Conservation (phyloP, 2,329 filamentous ascomycete species). For the Epichloe festucae region DNA sequence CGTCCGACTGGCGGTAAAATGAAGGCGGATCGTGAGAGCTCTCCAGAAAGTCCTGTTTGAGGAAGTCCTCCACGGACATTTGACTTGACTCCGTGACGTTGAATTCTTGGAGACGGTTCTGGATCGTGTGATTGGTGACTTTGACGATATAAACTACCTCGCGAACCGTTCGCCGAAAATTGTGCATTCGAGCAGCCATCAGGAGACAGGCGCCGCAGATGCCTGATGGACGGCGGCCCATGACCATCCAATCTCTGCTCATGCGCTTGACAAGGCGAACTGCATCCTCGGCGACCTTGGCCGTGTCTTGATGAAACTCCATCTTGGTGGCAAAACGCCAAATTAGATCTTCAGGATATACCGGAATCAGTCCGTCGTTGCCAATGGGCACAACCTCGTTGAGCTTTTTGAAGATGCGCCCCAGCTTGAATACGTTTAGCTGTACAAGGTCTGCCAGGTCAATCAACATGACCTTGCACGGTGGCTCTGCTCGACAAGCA, state of each 20-base stretch:
- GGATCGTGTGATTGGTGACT: slow-evolving; percentile 85
- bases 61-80: slow-evolving; percentile 79
- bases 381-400: slow-evolving; percentile 59
- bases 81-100: slow-evolving; percentile 72
- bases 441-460: slow-evolving; percentile 76
- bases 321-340: slow-evolving; percentile 83
- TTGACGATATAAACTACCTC: slow-evolving; percentile 99
- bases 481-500: slow-evolving; percentile 65
- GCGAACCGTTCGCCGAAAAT: slow-evolving; percentile 81
- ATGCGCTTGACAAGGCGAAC: slow-evolving; percentile 81
- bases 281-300: slow-evolving; percentile 78
- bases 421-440: slow-evolving; percentile 86
- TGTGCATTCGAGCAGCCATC: slow-evolving; percentile 94
- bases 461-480: slow-evolving; percentile 84
- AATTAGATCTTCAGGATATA: slow-evolving; percentile 82
- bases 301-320: slow-evolving; percentile 73
- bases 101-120: slow-evolving; percentile 85
- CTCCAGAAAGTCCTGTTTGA: slow-evolving; percentile 58
- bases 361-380: slow-evolving; percentile 50
- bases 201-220: slow-evolving; percentile 91
- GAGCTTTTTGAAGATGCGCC: slow-evolving; percentile 77
- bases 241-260: slow-evolving; percentile 95
- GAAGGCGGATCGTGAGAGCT: slow-evolving; percentile 71
- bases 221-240: slow-evolving; percentile 83
- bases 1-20: slow-evolving; percentile 54